phyloP scores from a whole-genome alignment of 306 rosid species.

The Macrotyloma uniflorum region DNA sequence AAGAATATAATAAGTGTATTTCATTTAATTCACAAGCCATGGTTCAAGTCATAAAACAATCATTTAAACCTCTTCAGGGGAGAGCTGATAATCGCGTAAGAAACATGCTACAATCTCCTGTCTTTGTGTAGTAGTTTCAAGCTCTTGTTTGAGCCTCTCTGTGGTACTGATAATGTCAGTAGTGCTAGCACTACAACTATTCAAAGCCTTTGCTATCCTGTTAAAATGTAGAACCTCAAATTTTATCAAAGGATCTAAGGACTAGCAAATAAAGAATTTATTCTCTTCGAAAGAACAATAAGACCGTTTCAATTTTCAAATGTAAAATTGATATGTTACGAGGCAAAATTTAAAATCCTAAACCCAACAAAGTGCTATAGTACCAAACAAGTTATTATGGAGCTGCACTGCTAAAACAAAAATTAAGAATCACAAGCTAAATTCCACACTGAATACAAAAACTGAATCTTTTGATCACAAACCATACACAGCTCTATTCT shows the following conservation, averaged over 20 bases:
- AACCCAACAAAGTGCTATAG: constrained; percentile 8
- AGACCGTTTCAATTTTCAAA: constrained; percentile 6
- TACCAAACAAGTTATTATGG: constrained; percentile 16
- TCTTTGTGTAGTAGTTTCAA: constrained; percentile 74
- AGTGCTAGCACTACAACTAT: constrained; percentile 77
- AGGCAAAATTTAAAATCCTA: constrained; percentile 23
- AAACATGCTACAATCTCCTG: constrained; percentile 87
- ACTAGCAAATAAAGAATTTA: constrained; percentile 1
- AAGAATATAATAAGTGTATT: not conserved
- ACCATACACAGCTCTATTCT: constrained; percentile 1
- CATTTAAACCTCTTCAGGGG: constrained; percentile 71
- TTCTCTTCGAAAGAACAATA: constrained; percentile 12
- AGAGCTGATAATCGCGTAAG: constrained; percentile 94
- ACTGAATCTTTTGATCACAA: constrained; percentile 13
- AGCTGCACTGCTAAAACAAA: not conserved
- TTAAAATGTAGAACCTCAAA: constrained; percentile 12
- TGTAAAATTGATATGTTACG: not conserved
- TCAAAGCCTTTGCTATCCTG: constrained; percentile 79
- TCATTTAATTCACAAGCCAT: constrained; percentile 15
- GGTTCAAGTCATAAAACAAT: constrained; percentile 24
- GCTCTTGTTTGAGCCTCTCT: constrained; percentile 91
- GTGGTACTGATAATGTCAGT: constrained; percentile 90
- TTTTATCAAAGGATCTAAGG: constrained; percentile 16
- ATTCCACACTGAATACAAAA: constrained; percentile 9
- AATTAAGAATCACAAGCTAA: not conserved